A percentile compares a stretch with the other conserved stretches of the same genome.
These are phyloP conservation scores for Hypoxylon sp. DNA, from an alignment of 2,329 filamentous ascomycete species.

Conservation along the genomic window DNA sequence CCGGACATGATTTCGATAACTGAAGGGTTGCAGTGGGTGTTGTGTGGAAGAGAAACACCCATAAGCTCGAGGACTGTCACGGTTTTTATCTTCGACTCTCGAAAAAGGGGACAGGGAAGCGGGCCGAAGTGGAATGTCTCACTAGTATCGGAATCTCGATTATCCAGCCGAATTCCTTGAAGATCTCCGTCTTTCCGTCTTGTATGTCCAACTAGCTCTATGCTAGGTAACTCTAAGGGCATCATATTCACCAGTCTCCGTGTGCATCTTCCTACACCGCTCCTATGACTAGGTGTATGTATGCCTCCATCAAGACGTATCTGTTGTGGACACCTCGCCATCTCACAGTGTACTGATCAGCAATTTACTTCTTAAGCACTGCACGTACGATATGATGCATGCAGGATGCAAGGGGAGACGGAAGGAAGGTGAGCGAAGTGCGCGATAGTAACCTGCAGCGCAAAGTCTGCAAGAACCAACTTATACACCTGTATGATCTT, in stretches of 20 bases:
- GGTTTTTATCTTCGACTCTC: not conserved
- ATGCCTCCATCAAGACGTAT: not conserved
- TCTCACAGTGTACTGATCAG: not conserved
- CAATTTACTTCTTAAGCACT: not conserved
- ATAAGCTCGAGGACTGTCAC: not conserved
- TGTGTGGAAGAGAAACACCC: not conserved
- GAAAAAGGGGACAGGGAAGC: not conserved
- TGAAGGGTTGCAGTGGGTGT: not conserved
- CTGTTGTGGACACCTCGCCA: not conserved
- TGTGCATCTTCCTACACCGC: not conserved
- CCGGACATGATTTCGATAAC: constrained; percentile 13
- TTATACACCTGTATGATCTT: not conserved
- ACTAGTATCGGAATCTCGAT: not conserved
- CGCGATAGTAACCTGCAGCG: not conserved
- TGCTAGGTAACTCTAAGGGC: not conserved
- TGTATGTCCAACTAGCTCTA: not conserved
- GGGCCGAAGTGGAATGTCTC: not conserved
- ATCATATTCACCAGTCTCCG: not conserved
- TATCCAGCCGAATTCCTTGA: not conserved
- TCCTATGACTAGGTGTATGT: not conserved
- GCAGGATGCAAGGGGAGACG: not conserved
- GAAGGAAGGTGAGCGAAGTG: not conserved
- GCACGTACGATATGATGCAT: not conserved
- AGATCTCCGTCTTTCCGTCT: not conserved
- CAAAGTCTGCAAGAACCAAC: not conserved